Evolutionary conservation across 257 asterid species (phyloP), one percentile per base, ranked within the genome.

Genomic region (Coffea canephora): DNA sequence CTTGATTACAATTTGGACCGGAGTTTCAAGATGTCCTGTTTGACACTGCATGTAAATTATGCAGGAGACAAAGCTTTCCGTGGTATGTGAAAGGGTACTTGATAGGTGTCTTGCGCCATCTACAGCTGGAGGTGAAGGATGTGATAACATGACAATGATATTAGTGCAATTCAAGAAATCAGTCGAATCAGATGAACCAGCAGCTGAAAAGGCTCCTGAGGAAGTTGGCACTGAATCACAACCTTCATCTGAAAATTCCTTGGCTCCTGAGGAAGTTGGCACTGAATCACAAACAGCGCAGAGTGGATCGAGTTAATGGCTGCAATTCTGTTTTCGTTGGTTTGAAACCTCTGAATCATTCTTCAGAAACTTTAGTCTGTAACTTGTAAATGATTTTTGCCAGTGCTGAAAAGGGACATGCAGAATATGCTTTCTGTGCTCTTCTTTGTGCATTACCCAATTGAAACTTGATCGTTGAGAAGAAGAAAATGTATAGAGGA

Each of bases 91-190:
- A 83, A 91, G 87, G 78, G 95, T 92, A 54, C 86, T 94, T 2
- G 94, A 94, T 80, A 85, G 92, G 80, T 94, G 98, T 81, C 88
- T 92, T 39, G 97, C 98, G 0, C 98, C 98, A 27, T 86, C 95
- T n/a, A 92, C 97, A n/a, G 91, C 90, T 5, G 92, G 91, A 78
- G 98, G 95, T 10, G 97, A 92, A 87, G 98, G 98, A 73, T 94
- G 98, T 57, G 98, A 94, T 80, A 94, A 94, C 92, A 94, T 94
- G 98, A 92, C 98, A 36, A 94, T 94, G 97, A 92, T 94, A 69
- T 31, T 94, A 85, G 98, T 94, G 73, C 96, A 94, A 61, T 91
- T 94, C 75, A 88, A 87, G 90, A 94, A 92, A 81, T 69, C 79
- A 57, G 71, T 71, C 34, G 71, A 78, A n/a, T 74, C 86, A 1